Conservation (phyloP, 129 eudicot species). For the Tagetes patula region DNA sequence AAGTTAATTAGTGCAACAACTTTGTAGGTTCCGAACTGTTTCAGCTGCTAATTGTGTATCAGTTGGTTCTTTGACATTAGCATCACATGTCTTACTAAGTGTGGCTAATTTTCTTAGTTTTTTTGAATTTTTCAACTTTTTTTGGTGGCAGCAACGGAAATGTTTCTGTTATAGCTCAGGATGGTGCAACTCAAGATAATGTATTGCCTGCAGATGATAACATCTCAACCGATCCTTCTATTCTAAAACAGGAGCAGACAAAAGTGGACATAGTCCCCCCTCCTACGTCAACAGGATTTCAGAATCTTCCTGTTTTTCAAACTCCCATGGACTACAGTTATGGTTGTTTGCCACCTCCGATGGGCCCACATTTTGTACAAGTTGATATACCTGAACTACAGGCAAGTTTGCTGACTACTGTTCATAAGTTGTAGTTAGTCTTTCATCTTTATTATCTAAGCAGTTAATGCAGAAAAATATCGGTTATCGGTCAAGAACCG, state of each 20-base stretch:
- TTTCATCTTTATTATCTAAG: not conserved
- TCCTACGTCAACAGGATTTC: slow-evolving; percentile 39
- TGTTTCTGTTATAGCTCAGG: slow-evolving; percentile 32
- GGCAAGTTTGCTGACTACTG: slow-evolving; percentile 35
- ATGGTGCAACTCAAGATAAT: slow-evolving; percentile 36
- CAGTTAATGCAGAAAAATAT: too few relatives aligned
- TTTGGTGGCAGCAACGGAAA: slow-evolving; percentile 42
- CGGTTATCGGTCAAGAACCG: too few relatives aligned
- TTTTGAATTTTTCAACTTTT: not conserved
- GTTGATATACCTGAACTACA: slow-evolving; percentile 53
- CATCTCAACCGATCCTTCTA: slow-evolving; percentile 35
- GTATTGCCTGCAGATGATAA: slow-evolving; percentile 27
- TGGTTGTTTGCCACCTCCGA: slow-evolving; percentile 46
- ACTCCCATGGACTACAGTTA: slow-evolving; percentile 44
- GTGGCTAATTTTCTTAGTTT: not conserved
- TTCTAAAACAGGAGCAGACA: slow-evolving; percentile 41
- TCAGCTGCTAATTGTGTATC: not conserved
- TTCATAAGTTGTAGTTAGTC: not conserved
- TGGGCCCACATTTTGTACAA: slow-evolving; percentile 48
- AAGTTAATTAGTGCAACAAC: not conserved
- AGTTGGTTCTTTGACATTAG: not conserved
- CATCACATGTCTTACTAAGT: not conserved
- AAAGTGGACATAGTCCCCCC: slow-evolving; percentile 40
- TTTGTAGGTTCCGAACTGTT: not conserved
- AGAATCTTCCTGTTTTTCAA: slow-evolving; percentile 39